Conservation (phyloP, 139 green algal species). For the Ostreobium quekettii region DNA sequence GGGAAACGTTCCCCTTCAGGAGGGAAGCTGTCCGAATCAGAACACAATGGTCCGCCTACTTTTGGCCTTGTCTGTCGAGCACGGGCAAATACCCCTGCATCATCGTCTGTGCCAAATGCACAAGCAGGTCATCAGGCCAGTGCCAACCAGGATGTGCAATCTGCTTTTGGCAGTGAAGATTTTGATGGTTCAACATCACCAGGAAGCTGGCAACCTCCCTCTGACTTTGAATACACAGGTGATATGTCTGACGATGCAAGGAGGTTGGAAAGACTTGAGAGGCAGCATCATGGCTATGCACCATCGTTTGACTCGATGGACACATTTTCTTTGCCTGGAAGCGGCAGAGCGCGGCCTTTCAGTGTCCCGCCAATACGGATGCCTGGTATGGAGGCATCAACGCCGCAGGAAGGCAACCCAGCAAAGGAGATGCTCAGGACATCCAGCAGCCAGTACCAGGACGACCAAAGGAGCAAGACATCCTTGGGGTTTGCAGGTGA, state of each 20-base stretch:
- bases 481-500: too few relatives aligned
- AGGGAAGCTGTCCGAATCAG: too few relatives aligned
- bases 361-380: background rate
- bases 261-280: background rate
- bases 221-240: constrained; percentile 16
- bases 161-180: background rate
- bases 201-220: constrained; percentile 3
- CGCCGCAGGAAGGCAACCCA: too few relatives aligned
- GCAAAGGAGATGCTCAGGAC: too few relatives aligned
- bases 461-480: too few relatives aligned
- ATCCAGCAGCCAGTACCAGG: too few relatives aligned
- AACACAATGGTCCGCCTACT: constrained; percentile 14
- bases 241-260: background rate
- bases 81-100: background rate
- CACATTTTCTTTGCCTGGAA: too few relatives aligned
- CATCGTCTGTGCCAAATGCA: background rate
- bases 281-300: background rate
- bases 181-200: too few relatives aligned
- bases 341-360: too few relatives aligned
- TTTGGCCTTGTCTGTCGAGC: constrained; percentile 9
- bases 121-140: background rate
- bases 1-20: too few relatives aligned
- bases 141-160: background rate
- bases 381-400: too few relatives aligned
- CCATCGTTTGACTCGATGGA: too few relatives aligned